Percentiles rank a stretch among this genome's conserved stretches.
These are phyloP conservation scores for Teunomyces funiuensis DNA, from an alignment of 805 yeast species.

Conservation along the genomic window DNA sequence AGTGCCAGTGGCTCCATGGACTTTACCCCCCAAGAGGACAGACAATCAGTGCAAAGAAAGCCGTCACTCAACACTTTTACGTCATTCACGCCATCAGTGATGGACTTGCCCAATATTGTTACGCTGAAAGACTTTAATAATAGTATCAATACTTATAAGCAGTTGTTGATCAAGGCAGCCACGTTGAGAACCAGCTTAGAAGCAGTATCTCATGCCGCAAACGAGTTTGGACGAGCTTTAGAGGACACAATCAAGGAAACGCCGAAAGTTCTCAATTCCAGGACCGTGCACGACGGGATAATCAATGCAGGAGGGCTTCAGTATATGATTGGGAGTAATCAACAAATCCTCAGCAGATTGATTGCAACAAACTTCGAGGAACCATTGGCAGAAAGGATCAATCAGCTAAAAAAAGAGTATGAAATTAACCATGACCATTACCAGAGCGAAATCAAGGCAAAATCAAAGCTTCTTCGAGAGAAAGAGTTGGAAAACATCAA, in stretches of 20 bases:
- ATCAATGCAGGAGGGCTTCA: constrained; percentile 76
- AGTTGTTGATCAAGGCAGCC: constrained; percentile 47
- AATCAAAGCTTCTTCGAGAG: constrained; percentile 51
- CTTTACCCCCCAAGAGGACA: constrained; percentile 4
- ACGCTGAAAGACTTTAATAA: constrained; percentile 58
- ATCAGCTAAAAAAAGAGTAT: constrained; percentile 44
- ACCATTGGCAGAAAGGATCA: constrained; percentile 49
- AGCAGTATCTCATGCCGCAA: constrained; percentile 57
- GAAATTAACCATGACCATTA: constrained; percentile 52
- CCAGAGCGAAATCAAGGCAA: constrained; percentile 50
- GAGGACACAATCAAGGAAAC: constrained; percentile 41
- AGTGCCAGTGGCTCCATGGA: constrained; percentile 14
- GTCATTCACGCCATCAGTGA: constrained; percentile 51
- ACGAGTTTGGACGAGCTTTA: constrained; percentile 67
- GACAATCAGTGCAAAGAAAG: constrained; percentile 17
- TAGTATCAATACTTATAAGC: constrained; percentile 49
- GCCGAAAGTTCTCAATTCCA: constrained; percentile 27
- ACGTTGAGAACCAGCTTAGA: constrained; percentile 48
- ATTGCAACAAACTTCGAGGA: constrained; percentile 54
- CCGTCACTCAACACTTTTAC: constrained; percentile 43
- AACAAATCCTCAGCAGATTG: constrained; percentile 62
- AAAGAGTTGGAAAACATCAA: constrained; percentile 63
- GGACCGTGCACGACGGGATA: constrained; percentile 54
- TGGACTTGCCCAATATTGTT: constrained; percentile 60
- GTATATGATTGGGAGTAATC: constrained; percentile 73